Percentiles rank a stretch among this genome's conserved stretches.
These are phyloP conservation scores for Colletotrichum trifolii DNA, from an alignment of 2,329 filamentous ascomycete genomes.

Conservation along the genomic window DNA sequence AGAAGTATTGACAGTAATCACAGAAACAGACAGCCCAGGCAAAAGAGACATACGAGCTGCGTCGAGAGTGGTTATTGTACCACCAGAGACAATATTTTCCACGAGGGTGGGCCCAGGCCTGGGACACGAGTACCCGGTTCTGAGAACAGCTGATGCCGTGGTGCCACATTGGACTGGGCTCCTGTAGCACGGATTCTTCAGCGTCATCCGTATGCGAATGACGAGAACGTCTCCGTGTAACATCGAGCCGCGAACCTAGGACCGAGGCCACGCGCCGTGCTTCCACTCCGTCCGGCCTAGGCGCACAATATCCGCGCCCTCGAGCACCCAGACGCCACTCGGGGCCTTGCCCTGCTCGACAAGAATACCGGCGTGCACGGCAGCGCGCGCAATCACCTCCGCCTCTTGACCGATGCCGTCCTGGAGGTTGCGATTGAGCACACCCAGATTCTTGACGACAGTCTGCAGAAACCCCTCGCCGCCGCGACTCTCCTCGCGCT, in stretches of 20 bases:
- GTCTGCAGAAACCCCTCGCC: slow-evolving; percentile 67
- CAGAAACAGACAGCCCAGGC: not conserved
- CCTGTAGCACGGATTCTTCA: too few species aligned
- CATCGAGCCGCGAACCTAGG: slow-evolving; percentile 1
- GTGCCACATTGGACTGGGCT: too few species aligned
- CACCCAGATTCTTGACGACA: slow-evolving; percentile 66
- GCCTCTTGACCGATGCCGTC: slow-evolving; percentile 80
- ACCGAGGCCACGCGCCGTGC: slow-evolving; percentile 41
- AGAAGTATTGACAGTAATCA: not conserved
- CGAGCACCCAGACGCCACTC: slow-evolving; percentile 70
- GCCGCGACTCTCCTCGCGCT: slow-evolving; percentile 70
- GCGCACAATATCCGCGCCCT: slow-evolving; percentile 71
- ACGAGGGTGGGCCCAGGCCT: too few species aligned
- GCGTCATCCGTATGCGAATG: too few species aligned
- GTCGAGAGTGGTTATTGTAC: too few species aligned
- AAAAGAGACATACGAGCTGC: not conserved
- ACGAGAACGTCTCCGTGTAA: not conserved
- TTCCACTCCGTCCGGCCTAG: slow-evolving; percentile 72
- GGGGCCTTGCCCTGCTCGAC: slow-evolving; percentile 69
- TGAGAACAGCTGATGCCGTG: too few species aligned
- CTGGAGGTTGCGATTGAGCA: slow-evolving; percentile 64
- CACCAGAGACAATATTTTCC: too few species aligned
- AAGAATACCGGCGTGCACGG: slow-evolving; percentile 68
- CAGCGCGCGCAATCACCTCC: slow-evolving; percentile 76
- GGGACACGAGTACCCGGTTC: too few species aligned